A percentile compares a stretch with the other conserved stretches of the same genome.
phyloP scores from a whole-genome alignment of 176 grass and related monocot species.

The Paspalum notatum region DNA sequence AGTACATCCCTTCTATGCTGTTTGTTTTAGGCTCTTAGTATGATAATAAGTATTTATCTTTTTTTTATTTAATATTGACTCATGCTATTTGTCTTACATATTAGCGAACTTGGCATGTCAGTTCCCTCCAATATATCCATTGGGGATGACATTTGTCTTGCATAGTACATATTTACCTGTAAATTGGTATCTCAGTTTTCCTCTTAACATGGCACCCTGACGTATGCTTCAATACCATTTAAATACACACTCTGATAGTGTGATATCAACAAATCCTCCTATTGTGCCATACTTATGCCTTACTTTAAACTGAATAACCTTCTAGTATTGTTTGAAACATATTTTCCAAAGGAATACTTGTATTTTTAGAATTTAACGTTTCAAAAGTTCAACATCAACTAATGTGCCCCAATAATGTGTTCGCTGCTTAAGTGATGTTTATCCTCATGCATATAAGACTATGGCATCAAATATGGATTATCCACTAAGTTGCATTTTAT shows the following conservation, averaged over 20 bases:
- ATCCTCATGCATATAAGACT: neutral
- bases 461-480: neutral
- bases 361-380: neutral
- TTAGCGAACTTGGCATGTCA: neutral
- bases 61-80: neutral
- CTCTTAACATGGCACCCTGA: neutral
- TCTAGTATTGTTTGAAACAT: neutral
- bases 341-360: neutral
- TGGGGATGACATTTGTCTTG: neutral
- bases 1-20: neutral
- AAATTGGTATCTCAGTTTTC: neutral
- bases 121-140: neutral
- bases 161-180: neutral
- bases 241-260: neutral
- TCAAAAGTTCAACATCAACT: neutral
- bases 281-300: neutral
- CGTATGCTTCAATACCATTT: neutral
- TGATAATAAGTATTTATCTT: neutral
- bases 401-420: neutral
- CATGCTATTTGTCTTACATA: neutral
- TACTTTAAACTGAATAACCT: constrained; percentile 7
- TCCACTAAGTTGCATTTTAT: neutral
- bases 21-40: neutral
- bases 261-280: neutral
- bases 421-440: neutral